Evolutionary conservation across 805 yeast species (phyloP).

Genomic region (Monosporozyma servazzii): DNA sequence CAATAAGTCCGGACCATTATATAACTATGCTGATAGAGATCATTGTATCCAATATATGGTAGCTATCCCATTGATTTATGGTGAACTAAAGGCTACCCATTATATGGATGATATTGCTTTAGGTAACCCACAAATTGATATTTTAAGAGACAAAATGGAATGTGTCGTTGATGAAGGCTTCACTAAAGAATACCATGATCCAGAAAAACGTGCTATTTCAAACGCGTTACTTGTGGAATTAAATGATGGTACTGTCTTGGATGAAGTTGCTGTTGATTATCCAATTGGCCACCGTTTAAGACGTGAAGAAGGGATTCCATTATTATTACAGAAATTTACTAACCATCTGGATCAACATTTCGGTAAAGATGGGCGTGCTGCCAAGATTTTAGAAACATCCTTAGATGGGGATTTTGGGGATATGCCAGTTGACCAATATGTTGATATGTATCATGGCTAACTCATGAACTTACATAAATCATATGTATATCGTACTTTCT

Average conservation of each 20-base stretch:
- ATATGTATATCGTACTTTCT: background rate
- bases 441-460: constrained; percentile 30
- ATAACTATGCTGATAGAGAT: constrained; percentile 57
- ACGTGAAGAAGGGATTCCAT: constrained; percentile 52
- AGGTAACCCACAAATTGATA: constrained; percentile 42
- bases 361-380: constrained; percentile 14
- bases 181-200: constrained; percentile 46
- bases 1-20: constrained; percentile 49
- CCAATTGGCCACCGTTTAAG: constrained; percentile 53
- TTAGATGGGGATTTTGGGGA: constrained; percentile 29
- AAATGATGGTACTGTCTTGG: constrained; percentile 44
- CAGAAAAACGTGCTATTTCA: constrained; percentile 48
- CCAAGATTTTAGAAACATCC: constrained; percentile 4
- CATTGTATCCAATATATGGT: constrained; percentile 59
- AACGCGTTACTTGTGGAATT: constrained; percentile 43
- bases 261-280: constrained; percentile 45
- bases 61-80: constrained; percentile 47
- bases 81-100: constrained; percentile 50
- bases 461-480: background rate
- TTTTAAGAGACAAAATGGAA: constrained; percentile 43
- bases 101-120: constrained; percentile 42
- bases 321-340: constrained; percentile 41
- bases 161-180: constrained; percentile 43
- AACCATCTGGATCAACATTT: constrained; percentile 42
- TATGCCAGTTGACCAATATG: constrained; percentile 40